Base-by-base conservation (phyloP, 1,284 basidiomycete species). In the Ustilago xerochloae region DNA sequence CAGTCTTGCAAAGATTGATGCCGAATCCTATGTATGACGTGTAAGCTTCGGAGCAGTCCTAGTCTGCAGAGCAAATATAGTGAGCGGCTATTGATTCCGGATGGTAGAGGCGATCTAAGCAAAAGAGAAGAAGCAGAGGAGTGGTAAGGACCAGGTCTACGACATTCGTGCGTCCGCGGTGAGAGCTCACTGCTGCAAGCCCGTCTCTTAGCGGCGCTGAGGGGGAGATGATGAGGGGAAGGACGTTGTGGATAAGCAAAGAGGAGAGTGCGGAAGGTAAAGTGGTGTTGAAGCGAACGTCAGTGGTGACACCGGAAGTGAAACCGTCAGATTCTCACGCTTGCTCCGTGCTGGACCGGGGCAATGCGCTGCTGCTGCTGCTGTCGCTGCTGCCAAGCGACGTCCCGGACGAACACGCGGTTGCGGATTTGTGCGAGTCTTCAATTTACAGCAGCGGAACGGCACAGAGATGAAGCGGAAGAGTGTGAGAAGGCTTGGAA, bases 401-500 rank as follows among this genome's bases (percentile, higher is more conserved):
- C 13, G 8, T 13, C 5, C 18, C 38, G 24, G 13, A 13, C n/a
- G 38, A 33, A 36, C 28, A 26, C 38, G 39, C 4, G 22, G 30
- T 36, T 15, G 6, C n/a, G 15, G 35, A 20, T 8, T 20, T 12
- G 41, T 43, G 41, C 9, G 41, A 6, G 35, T n/a, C n/a, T n/a
- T n/a, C n/a, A n/a, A n/a, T n/a, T n/a, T 47, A n/a, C 16, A 47
- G 45, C n/a, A n/a, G n/a, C n/a, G 29, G n/a, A 16, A 16, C 45
- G 41, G 12, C 18, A 5, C 5, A 22, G 30, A 49, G 20, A 30
- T 9, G 18, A 18, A 33, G 30, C 48, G 48, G 24, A 32, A 41
- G 22, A 49, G 18, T 3, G 29, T 9, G n/a, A 32, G 18, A 18
- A 62, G 46, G 51, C 59, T 54, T 54, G 59, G 51, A 41, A 49